A percentile compares a stretch with the other conserved stretches of the same genome.
These are phyloP conservation scores for Areca catechu DNA, from an alignment of 176 grass and related monocot species.

Conservation along the genomic window DNA sequence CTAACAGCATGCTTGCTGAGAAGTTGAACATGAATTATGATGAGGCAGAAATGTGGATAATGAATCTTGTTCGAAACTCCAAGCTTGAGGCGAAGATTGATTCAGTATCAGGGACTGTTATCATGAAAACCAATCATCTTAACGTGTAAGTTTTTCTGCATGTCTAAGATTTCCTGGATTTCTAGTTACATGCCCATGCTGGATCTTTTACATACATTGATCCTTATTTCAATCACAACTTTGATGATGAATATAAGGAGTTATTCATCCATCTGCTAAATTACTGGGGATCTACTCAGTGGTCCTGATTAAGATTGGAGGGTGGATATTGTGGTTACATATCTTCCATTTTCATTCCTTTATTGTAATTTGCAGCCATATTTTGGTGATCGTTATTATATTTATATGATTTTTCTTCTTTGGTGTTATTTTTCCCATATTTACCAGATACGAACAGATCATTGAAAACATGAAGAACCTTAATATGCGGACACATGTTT, in stretches of 20 bases:
- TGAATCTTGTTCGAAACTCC: conserved; percentile 74
- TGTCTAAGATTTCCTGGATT: background rate
- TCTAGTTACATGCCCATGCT: background rate
- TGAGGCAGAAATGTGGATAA: conserved; percentile 73
- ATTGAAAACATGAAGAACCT: conserved; percentile 89
- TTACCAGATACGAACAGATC: conserved; percentile 71
- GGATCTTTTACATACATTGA: too few relatives aligned
- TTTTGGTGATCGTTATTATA: background rate
- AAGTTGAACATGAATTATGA: conserved; percentile 93
- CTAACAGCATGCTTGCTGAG: conserved; percentile 52
- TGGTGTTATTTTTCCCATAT: background rate
- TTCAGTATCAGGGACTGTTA: conserved; percentile 69
- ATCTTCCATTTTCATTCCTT: too few relatives aligned
- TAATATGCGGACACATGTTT: conserved; percentile 61
- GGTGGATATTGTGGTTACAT: too few relatives aligned
- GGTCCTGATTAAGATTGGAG: too few relatives aligned
- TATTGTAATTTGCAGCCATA: too few relatives aligned
- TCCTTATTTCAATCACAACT: too few relatives aligned
- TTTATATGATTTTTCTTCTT: background rate
- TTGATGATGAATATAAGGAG: background rate
- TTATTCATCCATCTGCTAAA: background rate
- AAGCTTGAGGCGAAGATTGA: conserved; percentile 97
- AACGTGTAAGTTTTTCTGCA: conserved; percentile 62
- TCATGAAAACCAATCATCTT: conserved; percentile 57
- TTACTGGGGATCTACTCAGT: background rate